Base-by-base conservation (phyloP, 805 yeast genomes). In the Saturnispora dispora region DNA sequence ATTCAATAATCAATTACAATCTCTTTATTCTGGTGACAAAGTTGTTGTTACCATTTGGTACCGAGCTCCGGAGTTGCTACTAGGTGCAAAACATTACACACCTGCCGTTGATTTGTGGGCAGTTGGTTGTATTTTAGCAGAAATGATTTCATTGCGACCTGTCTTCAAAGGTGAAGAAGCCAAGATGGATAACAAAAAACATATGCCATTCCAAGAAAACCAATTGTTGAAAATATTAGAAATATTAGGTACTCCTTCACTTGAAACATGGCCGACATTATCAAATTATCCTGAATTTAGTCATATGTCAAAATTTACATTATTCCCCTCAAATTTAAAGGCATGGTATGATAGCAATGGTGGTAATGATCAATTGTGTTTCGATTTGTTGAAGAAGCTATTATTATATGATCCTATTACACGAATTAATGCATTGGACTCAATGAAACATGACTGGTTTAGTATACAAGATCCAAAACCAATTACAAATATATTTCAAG, bases 1-100 rank as follows among this genome's bases (percentile, higher is more conserved):
- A 60, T 90, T 89, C 69, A 84, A 83, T 57, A 86, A 88, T 60
- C 91, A 95, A 32, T 66, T 90, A 40, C 97, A 90, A 61, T 81
- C 93, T 20, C 71, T 90, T 23, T 90, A 86, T 63, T 78, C 90
- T 20, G 96, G 96, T 43, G 98, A 90, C 66, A 90, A 90, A 67
- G 96, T 90, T 15, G 97, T 90, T 51, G 97, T 90, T 11, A 90
- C 98, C 0, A 90, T 90, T 52, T 90, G 98, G 98, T 90, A 90
- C 64, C 74, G 98, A 58, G 96, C 96, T 0, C 96, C 96, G 0
- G 98, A 90, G 62, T 71, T 90, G 37, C 69, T 90, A 35, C 67
- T 90, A n/a, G 97, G 97, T 0, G 88, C 95, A 2, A 74, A 96
- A 39, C 96, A 90, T 68, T 90, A 90, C 63, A 84, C 97, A 0